phyloP scores from a whole-genome alignment of 306 rosid genomes.

The Luffa acutangula region DNA sequence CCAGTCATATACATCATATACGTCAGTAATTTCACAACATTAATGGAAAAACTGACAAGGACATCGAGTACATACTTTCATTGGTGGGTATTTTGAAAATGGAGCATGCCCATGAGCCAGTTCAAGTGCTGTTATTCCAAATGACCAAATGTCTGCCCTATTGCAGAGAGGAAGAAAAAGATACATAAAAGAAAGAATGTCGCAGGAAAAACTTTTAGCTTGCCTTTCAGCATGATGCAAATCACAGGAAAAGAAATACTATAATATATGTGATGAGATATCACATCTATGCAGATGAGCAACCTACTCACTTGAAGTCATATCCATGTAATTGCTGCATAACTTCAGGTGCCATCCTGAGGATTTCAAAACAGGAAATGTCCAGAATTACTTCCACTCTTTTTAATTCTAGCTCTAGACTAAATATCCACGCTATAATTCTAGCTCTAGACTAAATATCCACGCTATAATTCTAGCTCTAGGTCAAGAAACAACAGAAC shows the following conservation, averaged over 20 bases:
- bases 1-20: not conserved
- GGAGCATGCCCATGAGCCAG: conserved; percentile 99
- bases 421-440: no score
- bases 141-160: conserved; percentile 96
- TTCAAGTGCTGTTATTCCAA: conserved; percentile 94
- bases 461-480: not conserved
- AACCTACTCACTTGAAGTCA: conserved; percentile 74
- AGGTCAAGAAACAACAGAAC: not conserved
- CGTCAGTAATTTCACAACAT: not conserved
- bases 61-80: conserved; percentile 56
- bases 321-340: conserved; percentile 99
- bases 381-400: not conserved
- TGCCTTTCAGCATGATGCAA: not conserved
- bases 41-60: not conserved
- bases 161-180: conserved; percentile 6
- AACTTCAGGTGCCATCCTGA: conserved; percentile 99
- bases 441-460: not conserved
- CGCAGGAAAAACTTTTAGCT: not conserved
- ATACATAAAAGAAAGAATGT: not conserved
- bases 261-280: not conserved
- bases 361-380: not conserved
- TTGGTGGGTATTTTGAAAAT: conserved; percentile 90
- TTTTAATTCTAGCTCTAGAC: not conserved
- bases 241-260: not conserved
- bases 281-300: conserved; percentile 11